Evolutionary conservation across 1,284 basidiomycete species (phyloP).

Genomic region (Irpex sp.): DNA sequence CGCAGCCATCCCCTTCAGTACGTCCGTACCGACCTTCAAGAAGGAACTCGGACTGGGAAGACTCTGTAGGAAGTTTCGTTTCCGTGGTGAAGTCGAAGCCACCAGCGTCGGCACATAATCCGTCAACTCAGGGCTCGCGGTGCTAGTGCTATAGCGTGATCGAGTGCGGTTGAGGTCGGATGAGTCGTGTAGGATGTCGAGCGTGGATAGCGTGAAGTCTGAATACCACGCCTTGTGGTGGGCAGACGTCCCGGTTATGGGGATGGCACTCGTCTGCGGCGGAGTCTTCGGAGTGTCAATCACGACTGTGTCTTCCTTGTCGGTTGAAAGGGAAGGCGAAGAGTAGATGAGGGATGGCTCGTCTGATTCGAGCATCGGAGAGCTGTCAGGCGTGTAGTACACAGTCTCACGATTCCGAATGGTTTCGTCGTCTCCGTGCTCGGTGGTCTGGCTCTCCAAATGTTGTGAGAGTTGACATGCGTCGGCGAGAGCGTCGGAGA

Average conservation of each 20-base stretch:
- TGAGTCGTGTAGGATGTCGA: not conserved
- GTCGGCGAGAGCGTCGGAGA: conserved; percentile 4
- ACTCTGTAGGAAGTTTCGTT: conserved; percentile 6
- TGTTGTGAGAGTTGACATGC: not conserved
- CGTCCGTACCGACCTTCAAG: conserved; percentile 12
- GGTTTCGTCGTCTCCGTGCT: not conserved
- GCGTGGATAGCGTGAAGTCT: conserved; percentile 1
- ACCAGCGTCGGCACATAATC: not conserved
- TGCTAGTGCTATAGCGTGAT: not conserved
- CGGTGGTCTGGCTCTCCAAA: not conserved
- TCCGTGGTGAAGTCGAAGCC: conserved; percentile 1
- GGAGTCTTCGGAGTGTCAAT: conserved; percentile 4
- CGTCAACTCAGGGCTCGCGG: conserved; percentile 3
- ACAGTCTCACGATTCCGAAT: conserved; percentile 1
- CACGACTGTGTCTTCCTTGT: not conserved
- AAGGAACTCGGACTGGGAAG: conserved; percentile 12
- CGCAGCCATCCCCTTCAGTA: conserved; percentile 12
- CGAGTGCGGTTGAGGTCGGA: not conserved
- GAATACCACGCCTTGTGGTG: not conserved
- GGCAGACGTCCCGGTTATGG: conserved; percentile 1
- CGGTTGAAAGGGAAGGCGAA: not conserved
- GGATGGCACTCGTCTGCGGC: not conserved
- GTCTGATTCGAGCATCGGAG: conserved; percentile 2
- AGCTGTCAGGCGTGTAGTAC: conserved; percentile 12
- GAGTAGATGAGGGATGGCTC: not conserved